Evolutionary conservation across 129 eudicot species (phyloP).

Genomic region (Chrysanthemum seticuspe): DNA sequence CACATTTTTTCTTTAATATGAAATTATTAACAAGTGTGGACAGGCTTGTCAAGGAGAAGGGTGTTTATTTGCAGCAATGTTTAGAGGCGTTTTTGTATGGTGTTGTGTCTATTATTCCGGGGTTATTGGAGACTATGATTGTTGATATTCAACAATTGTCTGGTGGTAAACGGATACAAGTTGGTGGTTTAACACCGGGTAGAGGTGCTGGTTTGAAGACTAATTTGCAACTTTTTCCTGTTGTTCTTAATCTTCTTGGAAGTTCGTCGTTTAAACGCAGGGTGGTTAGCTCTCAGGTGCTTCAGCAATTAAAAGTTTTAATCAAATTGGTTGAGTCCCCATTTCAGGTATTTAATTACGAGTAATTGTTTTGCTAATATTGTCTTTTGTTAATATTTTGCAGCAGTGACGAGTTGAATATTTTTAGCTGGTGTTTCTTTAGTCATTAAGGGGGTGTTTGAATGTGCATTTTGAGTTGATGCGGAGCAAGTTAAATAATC

Average conservation of each 20-base stretch:
- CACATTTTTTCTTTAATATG: slow-evolving; percentile 69
- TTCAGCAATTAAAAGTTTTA: slow-evolving; percentile 68
- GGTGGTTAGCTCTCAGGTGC: slow-evolving; percentile 57
- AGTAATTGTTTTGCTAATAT: neutral
- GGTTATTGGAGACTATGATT: slow-evolving; percentile 58
- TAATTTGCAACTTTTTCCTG: slow-evolving; percentile 77
- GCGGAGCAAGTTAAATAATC: neutral
- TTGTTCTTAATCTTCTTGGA: slow-evolving; percentile 79
- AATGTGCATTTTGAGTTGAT: neutral
- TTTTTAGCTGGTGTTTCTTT: neutral
- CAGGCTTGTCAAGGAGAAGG: slow-evolving; percentile 79
- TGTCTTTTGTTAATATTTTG: neutral
- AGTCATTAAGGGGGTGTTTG: neutral
- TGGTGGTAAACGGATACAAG: slow-evolving; percentile 69
- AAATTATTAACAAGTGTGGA: slow-evolving; percentile 74
- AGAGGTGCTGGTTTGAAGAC: slow-evolving; percentile 58
- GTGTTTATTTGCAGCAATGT: slow-evolving; percentile 70
- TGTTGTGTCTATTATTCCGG: slow-evolving; percentile 74
- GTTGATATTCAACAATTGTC: slow-evolving; percentile 76
- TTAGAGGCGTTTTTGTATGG: slow-evolving; percentile 58
- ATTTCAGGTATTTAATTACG: slow-evolving; percentile 61
- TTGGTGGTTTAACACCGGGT: slow-evolving; percentile 41
- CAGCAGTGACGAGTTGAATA: neutral
- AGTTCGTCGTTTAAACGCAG: slow-evolving; percentile 65
- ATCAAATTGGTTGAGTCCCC: slow-evolving; percentile 75